Conservation (phyloP, 805 yeast species). For the Wickerhamomyces ciferrii region DNA sequence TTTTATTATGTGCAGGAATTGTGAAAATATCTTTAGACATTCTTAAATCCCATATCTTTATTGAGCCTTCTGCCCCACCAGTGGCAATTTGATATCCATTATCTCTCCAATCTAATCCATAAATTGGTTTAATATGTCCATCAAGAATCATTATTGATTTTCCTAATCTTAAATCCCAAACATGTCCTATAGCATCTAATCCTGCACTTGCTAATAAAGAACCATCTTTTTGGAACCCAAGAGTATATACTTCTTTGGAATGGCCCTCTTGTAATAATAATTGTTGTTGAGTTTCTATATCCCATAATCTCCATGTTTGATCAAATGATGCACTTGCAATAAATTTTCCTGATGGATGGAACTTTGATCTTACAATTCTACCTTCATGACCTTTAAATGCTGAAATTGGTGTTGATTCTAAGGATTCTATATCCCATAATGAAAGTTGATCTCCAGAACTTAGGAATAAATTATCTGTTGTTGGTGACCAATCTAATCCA, state of each 20-base stretch:
- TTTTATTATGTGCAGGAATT: slow-evolving; percentile 70
- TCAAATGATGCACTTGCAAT: slow-evolving; percentile 77
- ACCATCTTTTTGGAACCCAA: slow-evolving; percentile 73
- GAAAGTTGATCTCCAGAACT: slow-evolving; percentile 44
- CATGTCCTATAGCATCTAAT: slow-evolving; percentile 59
- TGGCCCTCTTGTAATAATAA: slow-evolving; percentile 83
- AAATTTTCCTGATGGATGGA: slow-evolving; percentile 58
- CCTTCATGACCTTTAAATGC: slow-evolving; percentile 39
- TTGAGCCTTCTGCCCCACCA: slow-evolving; percentile 77
- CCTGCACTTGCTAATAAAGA: slow-evolving; percentile 74
- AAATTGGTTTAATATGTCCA: slow-evolving; percentile 71
- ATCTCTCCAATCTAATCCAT: slow-evolving; percentile 66
- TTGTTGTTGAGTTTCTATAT: slow-evolving; percentile 42
- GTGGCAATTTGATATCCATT: slow-evolving; percentile 76
- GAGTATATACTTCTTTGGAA: slow-evolving; percentile 58
- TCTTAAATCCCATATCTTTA: slow-evolving; percentile 86
- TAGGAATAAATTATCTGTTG: slow-evolving; percentile 25
- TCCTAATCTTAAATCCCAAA: slow-evolving; percentile 90
- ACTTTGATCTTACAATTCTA: slow-evolving; percentile 55
- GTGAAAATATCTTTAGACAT: slow-evolving; percentile 34
- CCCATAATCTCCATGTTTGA: slow-evolving; percentile 88
- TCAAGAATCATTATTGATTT: slow-evolving; percentile 48
- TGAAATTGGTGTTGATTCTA: slow-evolving; percentile 2
- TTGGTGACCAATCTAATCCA: slow-evolving; percentile 61
- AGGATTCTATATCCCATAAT: slow-evolving; percentile 24